A percentile compares a stretch with the other conserved stretches of the same genome.
Evolutionary conservation across 1,139 yeast genomes (phyloP).

Genomic region (Scheffersomyces parashehatae): DNA sequence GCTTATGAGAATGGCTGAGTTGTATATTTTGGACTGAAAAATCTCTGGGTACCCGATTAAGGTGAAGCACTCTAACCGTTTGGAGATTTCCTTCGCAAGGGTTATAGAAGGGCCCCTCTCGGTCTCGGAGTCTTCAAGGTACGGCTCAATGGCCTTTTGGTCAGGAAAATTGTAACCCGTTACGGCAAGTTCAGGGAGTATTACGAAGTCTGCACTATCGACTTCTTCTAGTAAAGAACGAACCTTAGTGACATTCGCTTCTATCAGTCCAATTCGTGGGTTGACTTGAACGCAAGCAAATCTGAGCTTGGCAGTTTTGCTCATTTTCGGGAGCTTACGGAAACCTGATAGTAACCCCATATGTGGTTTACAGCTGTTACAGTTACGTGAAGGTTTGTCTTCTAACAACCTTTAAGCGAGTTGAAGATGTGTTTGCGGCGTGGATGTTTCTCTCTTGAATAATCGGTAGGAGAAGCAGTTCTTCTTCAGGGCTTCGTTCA

Average conservation of each 20-base stretch:
- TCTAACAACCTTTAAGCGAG: too few species aligned
- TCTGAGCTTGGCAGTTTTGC: conserved; percentile 34
- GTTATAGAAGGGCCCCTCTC: conserved; percentile 47
- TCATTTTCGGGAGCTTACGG: conserved; percentile 10
- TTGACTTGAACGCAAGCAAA: conserved; percentile 72
- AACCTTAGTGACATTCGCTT: conserved; percentile 54
- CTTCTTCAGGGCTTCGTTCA: too few species aligned
- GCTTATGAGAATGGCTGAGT: conserved; percentile 68
- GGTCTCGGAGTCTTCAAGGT: conserved; percentile 42
- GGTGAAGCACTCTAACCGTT: conserved; percentile 59
- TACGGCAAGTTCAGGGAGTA: conserved; percentile 82
- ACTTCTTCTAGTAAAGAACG: conserved; percentile 23
- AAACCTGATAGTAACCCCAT: too few species aligned
- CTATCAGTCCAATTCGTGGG: conserved; percentile 61
- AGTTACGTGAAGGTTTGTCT: too few species aligned
- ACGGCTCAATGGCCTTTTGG: conserved; percentile 57
- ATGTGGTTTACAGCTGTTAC: too few species aligned
- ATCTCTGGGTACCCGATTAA: conserved; percentile 82
- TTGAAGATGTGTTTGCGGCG: too few species aligned
- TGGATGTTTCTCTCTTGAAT: too few species aligned
- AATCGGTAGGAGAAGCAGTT: too few species aligned
- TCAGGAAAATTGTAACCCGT: conserved; percentile 78
- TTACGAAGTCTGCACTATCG: conserved; percentile 56
- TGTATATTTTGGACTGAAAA: conserved; percentile 46
- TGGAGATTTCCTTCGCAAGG: conserved; percentile 61